Conservation (phyloP, 345 rosid species). For the Pugionium cornutum region DNA sequence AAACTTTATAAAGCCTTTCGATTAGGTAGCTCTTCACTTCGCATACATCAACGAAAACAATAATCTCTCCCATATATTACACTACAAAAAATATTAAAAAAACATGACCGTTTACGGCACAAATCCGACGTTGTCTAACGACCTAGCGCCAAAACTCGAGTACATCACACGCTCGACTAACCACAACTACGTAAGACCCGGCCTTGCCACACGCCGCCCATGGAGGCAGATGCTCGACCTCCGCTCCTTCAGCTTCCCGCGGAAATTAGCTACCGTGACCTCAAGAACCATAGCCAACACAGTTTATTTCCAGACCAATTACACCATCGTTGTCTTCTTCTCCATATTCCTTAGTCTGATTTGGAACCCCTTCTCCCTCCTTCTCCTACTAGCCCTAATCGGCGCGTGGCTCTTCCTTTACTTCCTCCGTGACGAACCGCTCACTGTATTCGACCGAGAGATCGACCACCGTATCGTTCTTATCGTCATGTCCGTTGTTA, state of each 20-base stretch:
- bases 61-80: conserved; percentile 12
- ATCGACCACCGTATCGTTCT: conserved; percentile 69
- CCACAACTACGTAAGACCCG: conserved; percentile 48
- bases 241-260: conserved; percentile 48
- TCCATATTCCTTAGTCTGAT: conserved; percentile 68
- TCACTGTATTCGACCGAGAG: conserved; percentile 52
- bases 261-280: conserved; percentile 44
- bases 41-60: conserved; percentile 4
- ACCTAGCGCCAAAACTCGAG: conserved; percentile 48
- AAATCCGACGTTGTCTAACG: conserved; percentile 62
- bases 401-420: conserved; percentile 76
- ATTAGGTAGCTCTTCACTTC: background rate
- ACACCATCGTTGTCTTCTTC: conserved; percentile 57
- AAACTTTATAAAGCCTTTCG: conserved; percentile 33
- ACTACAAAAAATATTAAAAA: background rate
- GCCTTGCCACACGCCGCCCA: conserved; percentile 63
- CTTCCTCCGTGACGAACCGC: conserved; percentile 79
- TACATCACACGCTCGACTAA: conserved; percentile 62
- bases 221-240: conserved; percentile 69
- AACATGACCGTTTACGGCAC: conserved; percentile 77
- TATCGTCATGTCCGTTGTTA: conserved; percentile 50
- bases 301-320: conserved; percentile 66
- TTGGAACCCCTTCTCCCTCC: conserved; percentile 81
- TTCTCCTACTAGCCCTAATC: conserved; percentile 59
- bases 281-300: conserved; percentile 51